Base-by-base conservation (phyloP, 2,329 filamentous ascomycete genomes). In the Pseudocercospora fuligena region DNA sequence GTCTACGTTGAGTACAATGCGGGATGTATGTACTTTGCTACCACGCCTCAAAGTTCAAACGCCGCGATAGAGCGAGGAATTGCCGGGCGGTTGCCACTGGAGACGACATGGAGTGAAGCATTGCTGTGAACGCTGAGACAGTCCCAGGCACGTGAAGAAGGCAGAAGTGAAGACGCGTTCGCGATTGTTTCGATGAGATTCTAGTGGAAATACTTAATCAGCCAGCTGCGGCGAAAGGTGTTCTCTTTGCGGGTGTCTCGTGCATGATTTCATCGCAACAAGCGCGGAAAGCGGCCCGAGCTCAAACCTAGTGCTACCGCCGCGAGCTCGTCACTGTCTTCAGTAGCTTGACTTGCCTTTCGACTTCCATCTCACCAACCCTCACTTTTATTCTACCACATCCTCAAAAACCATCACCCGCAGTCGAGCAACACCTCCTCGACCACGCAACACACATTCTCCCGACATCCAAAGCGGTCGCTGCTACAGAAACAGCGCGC, bases 371-470 rank as follows among this genome's bases (percentile, higher is more conserved):
- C 51, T 56, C 51, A 16, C 23, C 23, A 56, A 56, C 51, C 33
- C 23, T n/a, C 51, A 56, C 51, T 31, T 56, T 56, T n/a, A 12
- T 56, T 56, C 51, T 11, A 29, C 51, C 25, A 31, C 51, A 56
- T 56, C 27, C 31, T 14, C 29, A 36, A n/a, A 21, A 16, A 25
- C 19, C 57, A 60, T 61, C 61, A 33, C 27, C 40, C 56, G 57
- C 61, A 61, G 29, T 57, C 61, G 25, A 25, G 47, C 43, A 43
- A 29, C 49, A 33, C 64, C 31, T n/a, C 53, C 40, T 40, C 59
- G 33, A 62, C 61, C 53, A 51, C 59, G 53, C 31, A 12, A 33
- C 40, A 49, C 40, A 25, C 23, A 43, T 31, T 14, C 21, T 36
- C 46, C 47, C 61, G 63, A 57, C 60, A 33, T 19, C 23, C 31